Evolutionary conservation across 768 basidiomycete species (phyloP).

Genomic region (Trametes gibbosa): DNA sequence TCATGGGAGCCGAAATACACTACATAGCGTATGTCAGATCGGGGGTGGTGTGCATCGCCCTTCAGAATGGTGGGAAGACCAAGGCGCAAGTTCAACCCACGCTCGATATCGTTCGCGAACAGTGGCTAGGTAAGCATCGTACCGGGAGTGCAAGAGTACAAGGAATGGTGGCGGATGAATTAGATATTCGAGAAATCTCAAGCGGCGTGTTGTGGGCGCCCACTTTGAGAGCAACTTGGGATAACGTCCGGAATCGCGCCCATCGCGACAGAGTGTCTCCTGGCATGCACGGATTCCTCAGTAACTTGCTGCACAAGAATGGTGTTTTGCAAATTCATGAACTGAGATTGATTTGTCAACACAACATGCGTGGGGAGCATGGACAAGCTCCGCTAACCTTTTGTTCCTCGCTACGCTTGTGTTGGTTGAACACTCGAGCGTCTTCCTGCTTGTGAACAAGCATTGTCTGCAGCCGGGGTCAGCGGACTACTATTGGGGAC

Average conservation of each 20-base stretch:
- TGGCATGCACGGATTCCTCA: background rate
- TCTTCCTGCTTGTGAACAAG: constrained; percentile 68
- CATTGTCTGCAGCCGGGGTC: constrained; percentile 45
- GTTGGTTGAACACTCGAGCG: constrained; percentile 47
- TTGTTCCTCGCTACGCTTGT: constrained; percentile 53
- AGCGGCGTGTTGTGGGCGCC: background rate
- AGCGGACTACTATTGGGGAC: background rate
- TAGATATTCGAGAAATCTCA: background rate
- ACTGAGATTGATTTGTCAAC: background rate
- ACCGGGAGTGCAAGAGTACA: background rate
- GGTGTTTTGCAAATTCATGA: constrained; percentile 17
- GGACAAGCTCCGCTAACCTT: constrained; percentile 36
- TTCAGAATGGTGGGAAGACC: too few species aligned
- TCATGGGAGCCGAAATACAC: too few species aligned
- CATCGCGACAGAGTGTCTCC: constrained; percentile 9
- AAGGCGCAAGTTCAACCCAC: background rate
- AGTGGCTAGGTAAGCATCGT: background rate
- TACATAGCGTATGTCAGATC: too few species aligned
- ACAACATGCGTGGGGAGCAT: background rate
- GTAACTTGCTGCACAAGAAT: constrained; percentile 9
- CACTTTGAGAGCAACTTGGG: background rate
- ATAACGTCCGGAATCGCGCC: background rate
- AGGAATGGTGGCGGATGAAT: background rate
- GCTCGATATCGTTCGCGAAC: background rate
- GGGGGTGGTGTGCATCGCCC: too few species aligned